A percentile compares a stretch with the other conserved stretches of the same genome.
These are phyloP conservation scores for Sporobolomyces roseus DNA, from an alignment of 768 basidiomycete genomes.

Conservation along the genomic window DNA sequence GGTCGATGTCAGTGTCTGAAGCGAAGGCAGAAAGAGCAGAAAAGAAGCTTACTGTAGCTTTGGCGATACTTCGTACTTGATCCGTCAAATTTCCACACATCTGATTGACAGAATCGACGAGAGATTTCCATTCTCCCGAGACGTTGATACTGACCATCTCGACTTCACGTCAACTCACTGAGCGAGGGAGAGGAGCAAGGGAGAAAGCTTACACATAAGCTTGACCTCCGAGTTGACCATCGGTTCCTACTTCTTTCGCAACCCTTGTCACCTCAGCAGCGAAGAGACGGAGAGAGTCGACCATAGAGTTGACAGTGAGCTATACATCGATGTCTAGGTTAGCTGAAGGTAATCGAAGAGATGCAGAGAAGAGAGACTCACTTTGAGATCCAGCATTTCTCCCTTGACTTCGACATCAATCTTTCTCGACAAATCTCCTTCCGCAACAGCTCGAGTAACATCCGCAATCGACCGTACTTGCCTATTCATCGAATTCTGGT, in stretches of 20 bases:
- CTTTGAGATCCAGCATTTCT: conserved; percentile 77
- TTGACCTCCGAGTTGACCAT: conserved; percentile 90
- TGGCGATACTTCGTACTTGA: conserved; percentile 89
- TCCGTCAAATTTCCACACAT: conserved; percentile 67
- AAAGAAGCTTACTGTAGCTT: conserved; percentile 67
- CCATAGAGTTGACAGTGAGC: conserved; percentile 93
- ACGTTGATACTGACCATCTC: neutral
- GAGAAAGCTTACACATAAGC: conserved; percentile 56
- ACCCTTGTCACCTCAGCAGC: conserved; percentile 68
- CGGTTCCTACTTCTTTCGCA: conserved; percentile 83
- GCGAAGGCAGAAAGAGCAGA: neutral
- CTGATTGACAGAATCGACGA: conserved; percentile 79
- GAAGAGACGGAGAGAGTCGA: conserved; percentile 52
- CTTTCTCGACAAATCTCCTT: conserved; percentile 74
- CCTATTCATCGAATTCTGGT: conserved; percentile 5
- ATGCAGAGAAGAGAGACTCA: neutral
- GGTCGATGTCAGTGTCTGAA: neutral
- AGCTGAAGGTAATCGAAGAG: no score
- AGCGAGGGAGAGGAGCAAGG: neutral
- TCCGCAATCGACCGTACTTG: conserved; percentile 87
- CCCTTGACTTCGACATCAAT: conserved; percentile 91
- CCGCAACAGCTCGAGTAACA: conserved; percentile 90
- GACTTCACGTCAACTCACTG: neutral
- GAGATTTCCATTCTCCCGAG: conserved; percentile 64
- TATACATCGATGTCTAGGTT: conserved; percentile 43